Percentiles rank a stretch among this genome's conserved stretches.
phyloP scores from a whole-genome alignment of 148 eudicot species.

The Rhododendron griersonianum region DNA sequence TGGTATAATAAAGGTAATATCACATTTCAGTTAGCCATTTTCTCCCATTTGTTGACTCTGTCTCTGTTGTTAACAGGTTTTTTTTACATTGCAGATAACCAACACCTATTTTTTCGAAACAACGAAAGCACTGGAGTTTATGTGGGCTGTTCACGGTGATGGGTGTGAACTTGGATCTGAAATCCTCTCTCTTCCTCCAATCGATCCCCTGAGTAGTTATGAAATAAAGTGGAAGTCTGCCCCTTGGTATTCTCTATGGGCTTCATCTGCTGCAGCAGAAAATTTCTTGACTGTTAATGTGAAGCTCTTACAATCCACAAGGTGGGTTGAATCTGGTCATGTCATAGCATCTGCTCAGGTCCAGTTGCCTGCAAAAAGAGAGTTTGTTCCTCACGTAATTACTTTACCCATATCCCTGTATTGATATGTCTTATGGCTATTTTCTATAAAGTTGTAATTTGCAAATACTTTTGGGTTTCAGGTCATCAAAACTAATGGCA shows the following conservation, averaged over 20 bases:
- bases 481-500: constrained; percentile 39
- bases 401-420: background rate
- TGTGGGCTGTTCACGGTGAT: constrained; percentile 71
- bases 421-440: background rate
- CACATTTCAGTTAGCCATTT: background rate
- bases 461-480: constrained; percentile 18
- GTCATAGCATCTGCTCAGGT: constrained; percentile 71
- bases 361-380: constrained; percentile 59
- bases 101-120: constrained; percentile 67
- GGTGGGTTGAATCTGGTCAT: constrained; percentile 87
- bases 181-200: constrained; percentile 40
- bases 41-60: background rate
- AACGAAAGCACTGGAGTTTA: constrained; percentile 65
- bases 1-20: constrained; percentile 64
- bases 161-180: constrained; percentile 81
- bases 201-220: constrained; percentile 52
- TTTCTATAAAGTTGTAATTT: background rate
- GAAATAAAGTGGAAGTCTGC: constrained; percentile 60
- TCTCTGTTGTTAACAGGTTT: constrained; percentile 3
- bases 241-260: constrained; percentile 71
- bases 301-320: constrained; percentile 50
- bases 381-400: constrained; percentile 50
- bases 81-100: constrained; percentile 46
- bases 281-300: constrained; percentile 61
- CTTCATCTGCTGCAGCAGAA: constrained; percentile 52